Percentiles rank a stretch among this genome's conserved stretches.
Conservation (phyloP, 805 yeast species). For the Saccharomycopsis synnaedendra region DNA sequence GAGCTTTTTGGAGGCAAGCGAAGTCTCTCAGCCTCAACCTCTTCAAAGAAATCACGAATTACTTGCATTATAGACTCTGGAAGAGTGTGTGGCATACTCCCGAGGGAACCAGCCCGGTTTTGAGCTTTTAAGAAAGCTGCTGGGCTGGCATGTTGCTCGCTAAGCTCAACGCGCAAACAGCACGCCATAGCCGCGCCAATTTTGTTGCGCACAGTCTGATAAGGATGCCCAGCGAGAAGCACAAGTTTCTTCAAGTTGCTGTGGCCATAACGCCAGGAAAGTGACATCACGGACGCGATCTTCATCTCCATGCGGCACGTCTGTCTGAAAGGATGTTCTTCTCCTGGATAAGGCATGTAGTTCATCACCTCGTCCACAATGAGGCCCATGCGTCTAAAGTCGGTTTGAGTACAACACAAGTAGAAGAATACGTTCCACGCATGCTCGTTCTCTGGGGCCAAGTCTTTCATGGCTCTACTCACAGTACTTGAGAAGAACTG, state of each 20-base stretch:
- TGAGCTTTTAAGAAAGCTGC: slow-evolving; percentile 30
- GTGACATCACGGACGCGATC: background rate
- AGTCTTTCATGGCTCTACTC: slow-evolving; percentile 36
- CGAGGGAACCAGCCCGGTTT: slow-evolving; percentile 23
- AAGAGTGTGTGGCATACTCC: slow-evolving; percentile 22
- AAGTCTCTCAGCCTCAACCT: slow-evolving; percentile 30
- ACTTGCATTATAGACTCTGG: slow-evolving; percentile 22
- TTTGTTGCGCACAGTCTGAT: slow-evolving; percentile 59
- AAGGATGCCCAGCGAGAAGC: slow-evolving; percentile 37
- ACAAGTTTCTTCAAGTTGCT: slow-evolving; percentile 37
- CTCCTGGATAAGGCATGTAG: slow-evolving; percentile 29
- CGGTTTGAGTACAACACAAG: slow-evolving; percentile 62
- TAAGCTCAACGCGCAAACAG: slow-evolving; percentile 25
- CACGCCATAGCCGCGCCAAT: slow-evolving; percentile 50
- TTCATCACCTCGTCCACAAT: slow-evolving; percentile 26
- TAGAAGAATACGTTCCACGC: slow-evolving; percentile 71
- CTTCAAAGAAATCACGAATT: slow-evolving; percentile 31
- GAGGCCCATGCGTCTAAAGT: slow-evolving; percentile 49
- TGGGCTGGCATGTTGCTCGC: slow-evolving; percentile 30
- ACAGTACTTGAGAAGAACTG: slow-evolving; percentile 29
- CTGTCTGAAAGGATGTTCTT: slow-evolving; percentile 54
- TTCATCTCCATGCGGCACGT: slow-evolving; percentile 31
- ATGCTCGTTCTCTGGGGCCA: slow-evolving; percentile 61
- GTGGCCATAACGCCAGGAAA: slow-evolving; percentile 45
- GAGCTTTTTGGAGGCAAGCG: slow-evolving; percentile 22